phyloP scores from a whole-genome alignment of 768 basidiomycete genomes.

The Tricholoma sp. region DNA sequence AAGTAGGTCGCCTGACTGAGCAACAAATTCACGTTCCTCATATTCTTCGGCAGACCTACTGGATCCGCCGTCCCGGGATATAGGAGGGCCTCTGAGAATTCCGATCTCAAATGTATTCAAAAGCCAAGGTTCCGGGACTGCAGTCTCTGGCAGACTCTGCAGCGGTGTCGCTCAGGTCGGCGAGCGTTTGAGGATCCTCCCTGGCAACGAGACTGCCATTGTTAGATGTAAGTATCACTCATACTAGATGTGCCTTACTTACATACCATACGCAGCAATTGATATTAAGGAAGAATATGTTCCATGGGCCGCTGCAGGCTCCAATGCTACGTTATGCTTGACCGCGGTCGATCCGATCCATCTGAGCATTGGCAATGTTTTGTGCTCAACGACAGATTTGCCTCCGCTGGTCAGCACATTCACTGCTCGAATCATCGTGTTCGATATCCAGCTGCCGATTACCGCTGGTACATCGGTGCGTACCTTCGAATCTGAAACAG shows the following conservation, averaged over 20 bases:
- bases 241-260: neutral
- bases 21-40: neutral
- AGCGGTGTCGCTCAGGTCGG: conserved; percentile 91
- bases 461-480: conserved; percentile 79
- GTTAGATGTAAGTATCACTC: conserved; percentile 52
- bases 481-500: neutral
- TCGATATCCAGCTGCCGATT: conserved; percentile 89
- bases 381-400: conserved; percentile 68
- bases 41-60: conserved; percentile 51
- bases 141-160: conserved; percentile 78
- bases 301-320: conserved; percentile 87
- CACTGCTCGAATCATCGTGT: conserved; percentile 85
- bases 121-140: conserved; percentile 72
- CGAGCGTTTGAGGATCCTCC: conserved; percentile 78
- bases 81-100: conserved; percentile 71
- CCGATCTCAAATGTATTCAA: conserved; percentile 96
- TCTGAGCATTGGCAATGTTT: conserved; percentile 80
- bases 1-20: conserved; percentile 1
- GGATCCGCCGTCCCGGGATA: conserved; percentile 76
- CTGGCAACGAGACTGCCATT: conserved; percentile 85
- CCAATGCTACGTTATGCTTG: conserved; percentile 83
- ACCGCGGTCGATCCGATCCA: conserved; percentile 82
- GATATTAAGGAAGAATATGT: conserved; percentile 73
- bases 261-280: conserved; percentile 51
- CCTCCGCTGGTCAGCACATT: conserved; percentile 78